phyloP scores from a whole-genome alignment of 2,329 filamentous ascomycete genomes.

The Fusarium lateritium region DNA sequence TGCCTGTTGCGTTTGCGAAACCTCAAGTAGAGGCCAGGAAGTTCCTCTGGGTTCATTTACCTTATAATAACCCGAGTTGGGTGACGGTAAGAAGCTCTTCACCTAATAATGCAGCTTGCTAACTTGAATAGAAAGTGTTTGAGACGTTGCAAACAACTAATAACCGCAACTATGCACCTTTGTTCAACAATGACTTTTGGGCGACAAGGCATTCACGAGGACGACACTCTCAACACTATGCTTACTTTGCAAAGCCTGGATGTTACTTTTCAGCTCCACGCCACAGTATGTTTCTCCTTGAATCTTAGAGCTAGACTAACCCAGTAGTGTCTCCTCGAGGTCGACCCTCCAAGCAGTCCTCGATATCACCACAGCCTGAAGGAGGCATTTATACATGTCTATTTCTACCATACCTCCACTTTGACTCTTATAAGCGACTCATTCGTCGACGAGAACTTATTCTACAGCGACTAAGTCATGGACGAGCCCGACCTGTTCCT shows the following conservation, averaged over 20 bases:
- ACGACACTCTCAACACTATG: slow-evolving; percentile 65
- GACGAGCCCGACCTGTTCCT: slow-evolving; percentile 69
- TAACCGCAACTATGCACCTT: slow-evolving; percentile 55
- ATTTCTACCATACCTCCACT: slow-evolving; percentile 74
- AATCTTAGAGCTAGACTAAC: neutral
- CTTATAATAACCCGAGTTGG: slow-evolving; percentile 71
- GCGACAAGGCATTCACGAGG: slow-evolving; percentile 63
- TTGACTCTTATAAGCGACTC: slow-evolving; percentile 73
- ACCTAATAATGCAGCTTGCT: neutral
- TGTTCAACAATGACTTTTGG: slow-evolving; percentile 66
- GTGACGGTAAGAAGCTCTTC: slow-evolving; percentile 61
- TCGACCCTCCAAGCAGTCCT: slow-evolving; percentile 49
- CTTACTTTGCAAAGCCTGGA: slow-evolving; percentile 64
- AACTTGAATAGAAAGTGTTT: slow-evolving; percentile 57
- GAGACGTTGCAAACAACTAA: slow-evolving; percentile 59
- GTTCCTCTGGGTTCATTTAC: slow-evolving; percentile 72
- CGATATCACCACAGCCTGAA: slow-evolving; percentile 49
- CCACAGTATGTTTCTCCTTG: slow-evolving; percentile 47
- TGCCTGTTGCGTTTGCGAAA: slow-evolving; percentile 51
- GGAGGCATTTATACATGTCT: slow-evolving; percentile 62
- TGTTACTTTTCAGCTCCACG: slow-evolving; percentile 62
- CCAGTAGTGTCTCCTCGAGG: slow-evolving; percentile 55
- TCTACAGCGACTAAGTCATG: slow-evolving; percentile 65
- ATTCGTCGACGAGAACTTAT: slow-evolving; percentile 70
- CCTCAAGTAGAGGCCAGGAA: slow-evolving; percentile 58